phyloP scores from a whole-genome alignment of 2,329 filamentous ascomycete species.

The Epichloe sp. region DNA sequence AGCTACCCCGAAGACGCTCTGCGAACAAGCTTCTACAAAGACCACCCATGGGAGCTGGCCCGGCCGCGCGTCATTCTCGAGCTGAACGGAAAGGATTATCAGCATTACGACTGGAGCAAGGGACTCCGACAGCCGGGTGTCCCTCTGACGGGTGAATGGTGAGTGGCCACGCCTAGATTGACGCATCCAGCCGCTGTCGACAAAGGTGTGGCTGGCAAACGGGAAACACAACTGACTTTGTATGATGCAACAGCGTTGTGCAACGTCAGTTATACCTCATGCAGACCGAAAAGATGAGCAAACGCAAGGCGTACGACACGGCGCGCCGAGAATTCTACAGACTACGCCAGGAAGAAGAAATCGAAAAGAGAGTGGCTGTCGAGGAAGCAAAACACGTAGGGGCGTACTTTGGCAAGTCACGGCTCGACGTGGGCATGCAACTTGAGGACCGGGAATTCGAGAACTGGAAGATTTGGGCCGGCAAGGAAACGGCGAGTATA shows the following conservation, averaged over 20 bases:
- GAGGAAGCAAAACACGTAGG: slow-evolving; percentile 82
- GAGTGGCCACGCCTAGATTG: neutral
- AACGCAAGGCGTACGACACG: slow-evolving; percentile 65
- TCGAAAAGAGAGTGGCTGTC: slow-evolving; percentile 66
- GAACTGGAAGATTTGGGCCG: slow-evolving; percentile 73
- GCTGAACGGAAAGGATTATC: slow-evolving; percentile 68
- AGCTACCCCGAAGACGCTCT: slow-evolving; percentile 73
- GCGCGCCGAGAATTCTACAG: slow-evolving; percentile 86
- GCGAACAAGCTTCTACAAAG: slow-evolving; percentile 70
- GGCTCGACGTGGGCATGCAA: slow-evolving; percentile 64
- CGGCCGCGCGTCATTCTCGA: slow-evolving; percentile 77
- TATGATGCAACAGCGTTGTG: slow-evolving; percentile 52
- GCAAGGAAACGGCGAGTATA: slow-evolving; percentile 28
- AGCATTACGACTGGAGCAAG: slow-evolving; percentile 66
- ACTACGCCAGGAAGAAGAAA: slow-evolving; percentile 67
- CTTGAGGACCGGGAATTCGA: slow-evolving; percentile 73
- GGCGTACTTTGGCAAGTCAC: slow-evolving; percentile 73
- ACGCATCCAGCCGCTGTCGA: neutral
- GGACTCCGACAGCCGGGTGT: slow-evolving; percentile 61
- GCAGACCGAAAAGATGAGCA: slow-evolving; percentile 46
- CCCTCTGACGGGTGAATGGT: slow-evolving; percentile 76
- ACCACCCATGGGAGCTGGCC: slow-evolving; percentile 96
- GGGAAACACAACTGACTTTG: neutral
- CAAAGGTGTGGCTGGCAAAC: no score
- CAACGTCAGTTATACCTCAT: slow-evolving; percentile 86